phyloP scores from a whole-genome alignment of 169 alveolate genomes.

The Babesia bigemina region DNA sequence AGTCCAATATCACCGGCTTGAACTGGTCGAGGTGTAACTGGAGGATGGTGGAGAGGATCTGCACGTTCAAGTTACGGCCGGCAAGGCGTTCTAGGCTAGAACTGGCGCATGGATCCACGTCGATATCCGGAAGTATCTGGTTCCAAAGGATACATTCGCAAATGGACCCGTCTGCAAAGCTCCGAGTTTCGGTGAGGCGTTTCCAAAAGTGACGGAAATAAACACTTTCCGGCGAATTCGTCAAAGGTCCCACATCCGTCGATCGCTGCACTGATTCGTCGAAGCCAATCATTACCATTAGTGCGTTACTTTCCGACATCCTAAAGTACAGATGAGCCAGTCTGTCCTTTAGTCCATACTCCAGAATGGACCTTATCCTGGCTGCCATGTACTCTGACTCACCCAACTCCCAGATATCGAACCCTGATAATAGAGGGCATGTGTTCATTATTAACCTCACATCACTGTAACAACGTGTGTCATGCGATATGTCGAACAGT shows the following conservation, averaged over 20 bases:
- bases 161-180: conserved; percentile 42
- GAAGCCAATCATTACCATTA: conserved; percentile 19
- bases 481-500: conserved; percentile 4
- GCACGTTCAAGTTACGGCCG: conserved; percentile 10
- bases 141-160: conserved; percentile 51
- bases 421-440: background rate
- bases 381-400: conserved; percentile 11
- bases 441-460: background rate
- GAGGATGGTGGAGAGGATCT: background rate
- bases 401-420: conserved; percentile 22
- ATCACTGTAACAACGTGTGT: conserved; percentile 13
- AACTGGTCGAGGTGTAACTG: background rate
- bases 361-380: background rate
- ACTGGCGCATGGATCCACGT: background rate
- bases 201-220: conserved; percentile 40
- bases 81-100: conserved; percentile 2
- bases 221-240: background rate
- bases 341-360: conserved; percentile 34
- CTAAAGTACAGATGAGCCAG: conserved; percentile 15
- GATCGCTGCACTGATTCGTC: conserved; percentile 23
- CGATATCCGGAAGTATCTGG: background rate
- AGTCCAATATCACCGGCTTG: background rate
- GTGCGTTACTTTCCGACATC: background rate
- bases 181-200: conserved; percentile 33
- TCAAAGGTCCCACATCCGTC: conserved; percentile 34